Percentiles rank a stretch among this genome's conserved stretches.
phyloP scores from a whole-genome alignment of 2,329 filamentous ascomycete species.

The Aspergillus amoenus region DNA sequence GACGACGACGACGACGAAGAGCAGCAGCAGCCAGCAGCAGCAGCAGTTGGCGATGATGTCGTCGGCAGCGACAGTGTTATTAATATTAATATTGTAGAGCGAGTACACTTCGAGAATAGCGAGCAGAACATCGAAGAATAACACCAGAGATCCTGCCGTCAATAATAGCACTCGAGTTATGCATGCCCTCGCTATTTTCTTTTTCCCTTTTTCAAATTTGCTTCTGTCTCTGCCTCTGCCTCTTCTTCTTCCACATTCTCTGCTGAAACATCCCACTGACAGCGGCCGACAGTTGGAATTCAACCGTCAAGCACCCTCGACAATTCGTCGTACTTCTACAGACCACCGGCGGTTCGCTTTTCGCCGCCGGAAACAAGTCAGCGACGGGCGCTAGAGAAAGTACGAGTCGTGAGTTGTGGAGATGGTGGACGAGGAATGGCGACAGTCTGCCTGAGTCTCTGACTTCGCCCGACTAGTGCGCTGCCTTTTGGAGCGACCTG shows the following conservation, averaged over 20 bases:
- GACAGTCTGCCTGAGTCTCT: too few species aligned
- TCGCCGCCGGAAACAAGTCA: constrained; percentile 9
- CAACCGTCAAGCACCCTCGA: background rate
- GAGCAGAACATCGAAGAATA: background rate
- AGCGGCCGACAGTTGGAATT: background rate
- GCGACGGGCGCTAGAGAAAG: constrained; percentile 17
- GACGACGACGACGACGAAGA: background rate
- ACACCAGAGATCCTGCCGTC: constrained; percentile 1
- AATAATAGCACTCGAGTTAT: constrained; percentile 5
- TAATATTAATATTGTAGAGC: background rate
- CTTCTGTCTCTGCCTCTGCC: background rate
- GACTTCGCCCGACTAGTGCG: constrained; percentile 10
- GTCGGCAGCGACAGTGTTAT: background rate
- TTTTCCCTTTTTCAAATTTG: background rate
- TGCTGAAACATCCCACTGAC: constrained; percentile 3
- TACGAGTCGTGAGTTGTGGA: constrained; percentile 3
- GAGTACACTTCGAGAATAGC: background rate
- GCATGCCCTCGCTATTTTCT: background rate
- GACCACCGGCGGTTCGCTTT: constrained; percentile 22
- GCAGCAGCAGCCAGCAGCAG: background rate
- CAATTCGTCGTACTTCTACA: constrained; percentile 6
- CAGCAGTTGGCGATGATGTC: constrained; percentile 5
- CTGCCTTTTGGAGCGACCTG: constrained; percentile 36
- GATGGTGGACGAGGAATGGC: too few species aligned
- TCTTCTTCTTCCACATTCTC: background rate